A percentile compares a stretch with the other conserved stretches of the same genome.
Conservation (phyloP, 305 asterid species). For the Rubia occidens region DNA sequence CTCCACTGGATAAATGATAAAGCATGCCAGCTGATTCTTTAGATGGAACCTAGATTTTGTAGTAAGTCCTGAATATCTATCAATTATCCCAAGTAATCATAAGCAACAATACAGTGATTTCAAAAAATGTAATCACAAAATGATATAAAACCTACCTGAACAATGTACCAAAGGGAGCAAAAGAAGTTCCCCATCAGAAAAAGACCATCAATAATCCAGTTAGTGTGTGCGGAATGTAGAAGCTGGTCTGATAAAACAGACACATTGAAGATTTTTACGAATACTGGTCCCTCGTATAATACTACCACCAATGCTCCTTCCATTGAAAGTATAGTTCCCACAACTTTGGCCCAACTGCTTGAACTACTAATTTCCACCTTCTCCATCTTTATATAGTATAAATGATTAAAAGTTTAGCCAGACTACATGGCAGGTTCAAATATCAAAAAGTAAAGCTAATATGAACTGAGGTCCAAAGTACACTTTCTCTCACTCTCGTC, state of each 20-base stretch:
- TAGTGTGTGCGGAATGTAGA: conserved; percentile 36
- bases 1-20: conserved; percentile 73
- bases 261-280: conserved; percentile 18
- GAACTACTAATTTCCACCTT: conserved; percentile 45
- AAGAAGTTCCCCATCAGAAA: conserved; percentile 50
- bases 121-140: neutral
- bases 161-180: conserved; percentile 78
- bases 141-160: conserved; percentile 31
- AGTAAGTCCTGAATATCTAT: conserved; percentile 51
- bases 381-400: conserved; percentile 47
- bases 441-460: neutral
- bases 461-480: neutral
- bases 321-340: conserved; percentile 67
- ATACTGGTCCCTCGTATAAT: conserved; percentile 54
- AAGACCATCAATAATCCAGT: conserved; percentile 70
- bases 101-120: conserved; percentile 19
- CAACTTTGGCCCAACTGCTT: conserved; percentile 55
- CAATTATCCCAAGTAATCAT: conserved; percentile 34
- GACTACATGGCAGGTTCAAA: neutral
- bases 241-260: conserved; percentile 18
- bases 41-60: conserved; percentile 74
- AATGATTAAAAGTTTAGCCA: neutral
- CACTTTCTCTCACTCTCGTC: neutral
- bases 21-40: conserved; percentile 81
- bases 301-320: conserved; percentile 76